Conservation (phyloP, 2,329 filamentous ascomycete species). For the Fusarium chuoi region DNA sequence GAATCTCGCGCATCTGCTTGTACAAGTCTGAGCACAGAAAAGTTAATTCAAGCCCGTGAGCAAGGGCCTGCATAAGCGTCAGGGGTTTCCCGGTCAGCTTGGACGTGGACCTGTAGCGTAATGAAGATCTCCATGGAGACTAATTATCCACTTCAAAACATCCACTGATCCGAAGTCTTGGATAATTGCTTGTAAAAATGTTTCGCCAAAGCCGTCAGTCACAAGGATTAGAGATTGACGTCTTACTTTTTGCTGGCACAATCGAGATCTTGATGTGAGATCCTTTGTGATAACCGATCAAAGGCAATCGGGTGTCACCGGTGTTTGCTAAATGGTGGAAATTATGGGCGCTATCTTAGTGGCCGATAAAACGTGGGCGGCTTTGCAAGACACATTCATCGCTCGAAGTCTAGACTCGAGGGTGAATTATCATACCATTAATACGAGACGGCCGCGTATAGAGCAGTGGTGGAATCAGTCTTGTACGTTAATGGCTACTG, state of each 20-base stretch:
- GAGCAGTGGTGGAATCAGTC: no score
- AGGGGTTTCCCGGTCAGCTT: not conserved
- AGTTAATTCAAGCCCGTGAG: not conserved
- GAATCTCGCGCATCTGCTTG: not conserved
- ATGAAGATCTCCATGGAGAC: not conserved
- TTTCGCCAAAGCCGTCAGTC: not conserved
- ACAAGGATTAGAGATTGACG: not conserved
- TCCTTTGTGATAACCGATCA: not conserved
- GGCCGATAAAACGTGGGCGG: not conserved
- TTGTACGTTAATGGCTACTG: no score
- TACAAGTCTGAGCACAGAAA: not conserved
- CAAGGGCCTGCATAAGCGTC: not conserved
- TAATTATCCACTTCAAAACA: not conserved
- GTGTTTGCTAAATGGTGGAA: not conserved
- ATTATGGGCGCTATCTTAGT: not conserved
- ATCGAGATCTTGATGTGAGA: not conserved
- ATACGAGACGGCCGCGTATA: not conserved
- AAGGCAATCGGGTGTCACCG: not conserved
- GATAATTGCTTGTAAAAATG: not conserved
- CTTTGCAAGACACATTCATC: fast-evolving
- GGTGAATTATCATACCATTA: not conserved
- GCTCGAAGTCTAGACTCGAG: not conserved
- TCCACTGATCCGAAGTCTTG: not conserved
- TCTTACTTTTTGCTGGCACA: not conserved
- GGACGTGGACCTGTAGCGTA: not conserved